Conservation (phyloP, 345 rosid genomes). For the Zanthoxylum bungeanum region DNA sequence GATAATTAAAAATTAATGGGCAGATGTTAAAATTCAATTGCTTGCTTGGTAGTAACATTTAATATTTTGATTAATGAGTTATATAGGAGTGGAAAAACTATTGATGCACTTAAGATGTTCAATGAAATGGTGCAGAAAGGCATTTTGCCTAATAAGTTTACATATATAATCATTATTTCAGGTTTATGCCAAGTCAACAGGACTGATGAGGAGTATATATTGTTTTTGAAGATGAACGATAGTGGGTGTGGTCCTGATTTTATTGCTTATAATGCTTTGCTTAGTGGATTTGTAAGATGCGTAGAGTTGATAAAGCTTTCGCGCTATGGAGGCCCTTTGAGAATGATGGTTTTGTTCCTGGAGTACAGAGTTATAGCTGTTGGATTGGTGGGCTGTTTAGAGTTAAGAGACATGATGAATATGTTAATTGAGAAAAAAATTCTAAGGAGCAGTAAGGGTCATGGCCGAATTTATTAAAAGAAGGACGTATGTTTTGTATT, state of each 20-base stretch:
- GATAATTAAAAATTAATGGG: too few species aligned
- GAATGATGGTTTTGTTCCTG: conserved; percentile 60
- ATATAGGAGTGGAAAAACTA: conserved; percentile 47
- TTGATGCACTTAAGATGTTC: conserved; percentile 66
- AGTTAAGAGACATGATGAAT: conserved; percentile 47
- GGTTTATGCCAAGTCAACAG: conserved; percentile 61
- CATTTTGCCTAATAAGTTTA: conserved; percentile 44
- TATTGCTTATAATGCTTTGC: conserved; percentile 61
- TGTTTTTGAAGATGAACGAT: conserved; percentile 62
- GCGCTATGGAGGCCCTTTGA: conserved; percentile 41
- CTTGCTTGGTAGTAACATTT: conserved; percentile 51
- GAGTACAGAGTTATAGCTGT: conserved; percentile 47
- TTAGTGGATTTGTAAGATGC: conserved; percentile 73
- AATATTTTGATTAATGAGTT: conserved; percentile 59
- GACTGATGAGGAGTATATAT: conserved; percentile 54
- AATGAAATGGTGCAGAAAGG: conserved; percentile 69
- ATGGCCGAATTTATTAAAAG: too few species aligned
- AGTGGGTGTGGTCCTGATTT: conserved; percentile 52
- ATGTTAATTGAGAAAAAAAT: too few species aligned
- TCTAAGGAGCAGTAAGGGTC: too few species aligned
- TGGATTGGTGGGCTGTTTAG: conserved; percentile 64
- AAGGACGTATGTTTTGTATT: too few species aligned
- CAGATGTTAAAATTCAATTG: conserved; percentile 64
- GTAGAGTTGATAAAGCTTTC: conserved; percentile 62
- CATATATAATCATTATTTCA: conserved; percentile 50